phyloP scores from a whole-genome alignment of 2,329 filamentous ascomycete species.

The Penicillium sp. region DNA sequence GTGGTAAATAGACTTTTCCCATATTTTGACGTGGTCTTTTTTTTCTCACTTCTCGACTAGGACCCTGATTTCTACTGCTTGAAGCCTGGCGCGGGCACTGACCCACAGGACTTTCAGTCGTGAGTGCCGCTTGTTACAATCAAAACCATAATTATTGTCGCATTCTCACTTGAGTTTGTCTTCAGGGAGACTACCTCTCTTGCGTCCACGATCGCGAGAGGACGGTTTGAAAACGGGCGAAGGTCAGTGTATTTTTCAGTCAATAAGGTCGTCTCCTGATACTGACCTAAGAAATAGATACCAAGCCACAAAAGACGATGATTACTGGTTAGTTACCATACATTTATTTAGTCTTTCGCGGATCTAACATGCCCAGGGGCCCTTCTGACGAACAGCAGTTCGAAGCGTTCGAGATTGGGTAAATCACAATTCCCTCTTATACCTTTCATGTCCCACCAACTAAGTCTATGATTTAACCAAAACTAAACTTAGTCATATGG shows the following conservation, averaged over 20 bases:
- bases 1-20: conserved; percentile 4
- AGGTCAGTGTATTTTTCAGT: conserved; percentile 19
- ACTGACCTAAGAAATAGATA: conserved; percentile 14
- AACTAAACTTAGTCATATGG: conserved; percentile 13
- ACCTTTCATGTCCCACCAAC: background rate
- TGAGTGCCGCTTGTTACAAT: conserved; percentile 3
- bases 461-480: background rate
- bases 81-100: background rate
- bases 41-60: conserved; percentile 3
- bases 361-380: conserved; percentile 13
- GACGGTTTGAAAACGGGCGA: conserved; percentile 22
- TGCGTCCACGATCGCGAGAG: conserved; percentile 15
- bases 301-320: conserved; percentile 20
- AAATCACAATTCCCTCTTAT: background rate
- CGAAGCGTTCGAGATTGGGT: conserved; percentile 24
- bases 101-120: conserved; percentile 17
- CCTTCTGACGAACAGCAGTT: conserved; percentile 25
- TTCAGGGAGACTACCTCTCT: conserved; percentile 22
- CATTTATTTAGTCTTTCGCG: background rate
- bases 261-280: background rate
- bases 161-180: background rate
- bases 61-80: conserved; percentile 13
- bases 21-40: background rate
- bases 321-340: conserved; percentile 18
- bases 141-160: background rate